Conservation (phyloP, 352 stramenopile genomes). For the Pythium aquatile region DNA sequence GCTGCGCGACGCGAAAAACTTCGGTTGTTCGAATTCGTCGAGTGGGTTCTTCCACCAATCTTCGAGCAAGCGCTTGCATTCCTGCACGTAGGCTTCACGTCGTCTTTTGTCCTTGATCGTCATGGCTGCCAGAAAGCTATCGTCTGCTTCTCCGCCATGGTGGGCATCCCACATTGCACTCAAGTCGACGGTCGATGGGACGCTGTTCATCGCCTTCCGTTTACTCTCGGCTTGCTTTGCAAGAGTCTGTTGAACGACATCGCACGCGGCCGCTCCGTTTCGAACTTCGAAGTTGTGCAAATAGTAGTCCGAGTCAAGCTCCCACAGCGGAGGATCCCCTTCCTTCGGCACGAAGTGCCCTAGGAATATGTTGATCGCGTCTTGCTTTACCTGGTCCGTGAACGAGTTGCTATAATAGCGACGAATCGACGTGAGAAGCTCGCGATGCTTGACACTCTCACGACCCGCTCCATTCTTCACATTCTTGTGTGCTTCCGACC, state of each 20-base stretch:
- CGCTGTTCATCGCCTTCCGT: slow-evolving; percentile 38
- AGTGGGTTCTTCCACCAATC: slow-evolving; percentile 89
- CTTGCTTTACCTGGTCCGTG: slow-evolving; percentile 97
- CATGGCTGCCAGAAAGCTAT: slow-evolving; percentile 8
- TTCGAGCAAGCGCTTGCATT: slow-evolving; percentile 70
- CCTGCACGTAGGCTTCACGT: slow-evolving; percentile 71
- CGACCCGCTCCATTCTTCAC: slow-evolving; percentile 88
- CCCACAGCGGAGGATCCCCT: slow-evolving; percentile 68
- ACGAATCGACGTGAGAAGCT: slow-evolving; percentile 98
- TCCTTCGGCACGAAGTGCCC: slow-evolving; percentile 87
- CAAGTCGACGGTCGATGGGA: slow-evolving; percentile 14
- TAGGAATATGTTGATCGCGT: slow-evolving; percentile 99
- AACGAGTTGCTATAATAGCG: slow-evolving; percentile 99
- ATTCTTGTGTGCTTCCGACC: slow-evolving; percentile 99
- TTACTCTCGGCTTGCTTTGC: slow-evolving; percentile 66
- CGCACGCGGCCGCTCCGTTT: slow-evolving; percentile 58
- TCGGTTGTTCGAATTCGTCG: slow-evolving; percentile 58
- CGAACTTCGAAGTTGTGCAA: slow-evolving; percentile 89
- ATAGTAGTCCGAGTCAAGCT: slow-evolving; percentile 89
- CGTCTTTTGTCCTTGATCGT: slow-evolving; percentile 46
- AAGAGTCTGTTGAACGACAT: slow-evolving; percentile 63
- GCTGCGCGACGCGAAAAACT: slow-evolving; percentile 1
- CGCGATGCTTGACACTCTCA: slow-evolving; percentile 93
- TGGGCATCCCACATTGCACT: slow-evolving; percentile 24
- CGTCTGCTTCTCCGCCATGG: slow-evolving; percentile 34